These are phyloP conservation scores for Sugiyamaella grinbergsii DNA, from an alignment of 1,139 yeast genomes.

Conservation along the genomic window DNA sequence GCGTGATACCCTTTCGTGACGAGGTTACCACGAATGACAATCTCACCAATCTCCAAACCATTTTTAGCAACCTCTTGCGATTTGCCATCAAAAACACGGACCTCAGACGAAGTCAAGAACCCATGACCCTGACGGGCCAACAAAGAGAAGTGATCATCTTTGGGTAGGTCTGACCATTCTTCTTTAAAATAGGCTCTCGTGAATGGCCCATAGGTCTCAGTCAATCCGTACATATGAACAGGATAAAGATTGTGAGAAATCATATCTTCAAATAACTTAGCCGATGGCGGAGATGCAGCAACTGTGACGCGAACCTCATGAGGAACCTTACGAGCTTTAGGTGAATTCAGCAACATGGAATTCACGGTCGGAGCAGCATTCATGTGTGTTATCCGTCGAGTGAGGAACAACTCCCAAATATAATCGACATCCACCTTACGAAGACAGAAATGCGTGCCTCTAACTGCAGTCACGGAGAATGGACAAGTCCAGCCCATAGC, in stretches of 20 bases:
- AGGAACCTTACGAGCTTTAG: slow-evolving; percentile 37
- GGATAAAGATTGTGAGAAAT: slow-evolving; percentile 41
- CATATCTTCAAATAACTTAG: slow-evolving; percentile 44
- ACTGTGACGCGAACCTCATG: slow-evolving; percentile 42
- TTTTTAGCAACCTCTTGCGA: slow-evolving; percentile 49
- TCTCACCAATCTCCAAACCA: slow-evolving; percentile 44
- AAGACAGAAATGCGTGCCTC: slow-evolving; percentile 45
- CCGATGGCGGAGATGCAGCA: slow-evolving; percentile 47
- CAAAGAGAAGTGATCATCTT: slow-evolving; percentile 33
- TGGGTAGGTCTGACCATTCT: slow-evolving; percentile 40
- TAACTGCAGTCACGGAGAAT: slow-evolving; percentile 45
- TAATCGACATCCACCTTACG: slow-evolving; percentile 43
- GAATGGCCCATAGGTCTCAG: slow-evolving; percentile 50
- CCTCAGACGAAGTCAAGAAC: slow-evolving; percentile 44
- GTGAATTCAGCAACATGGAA: slow-evolving; percentile 42
- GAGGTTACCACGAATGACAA: slow-evolving; percentile 47
- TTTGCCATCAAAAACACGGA: slow-evolving; percentile 52
- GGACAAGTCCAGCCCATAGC: slow-evolving; percentile 48
- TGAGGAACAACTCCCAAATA: slow-evolving; percentile 42
- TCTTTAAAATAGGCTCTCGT: slow-evolving; percentile 41
- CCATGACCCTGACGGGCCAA: slow-evolving; percentile 45
- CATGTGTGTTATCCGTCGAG: slow-evolving; percentile 42
- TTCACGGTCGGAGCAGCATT: slow-evolving; percentile 48
- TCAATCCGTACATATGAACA: slow-evolving; percentile 74
- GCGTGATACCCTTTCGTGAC: slow-evolving; percentile 63